Evolutionary conservation across 2,329 filamentous ascomycete genomes (phyloP).

Genomic region (Scytalidium sp.): DNA sequence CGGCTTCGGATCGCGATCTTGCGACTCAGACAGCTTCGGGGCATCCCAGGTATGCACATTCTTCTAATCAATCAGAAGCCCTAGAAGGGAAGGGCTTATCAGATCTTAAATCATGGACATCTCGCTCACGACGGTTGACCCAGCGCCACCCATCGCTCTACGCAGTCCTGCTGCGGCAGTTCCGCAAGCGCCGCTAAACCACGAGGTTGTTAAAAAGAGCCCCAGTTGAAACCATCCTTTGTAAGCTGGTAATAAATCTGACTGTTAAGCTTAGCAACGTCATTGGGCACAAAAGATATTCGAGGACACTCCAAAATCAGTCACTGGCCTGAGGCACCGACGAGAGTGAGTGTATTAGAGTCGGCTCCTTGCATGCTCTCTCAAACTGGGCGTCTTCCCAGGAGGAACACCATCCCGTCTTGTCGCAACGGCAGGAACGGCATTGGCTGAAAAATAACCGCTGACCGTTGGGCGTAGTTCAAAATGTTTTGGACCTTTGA

Average conservation of each 20-base stretch:
- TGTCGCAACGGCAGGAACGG: too few relatives aligned
- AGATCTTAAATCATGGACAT: constrained; percentile 9
- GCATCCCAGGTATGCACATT: constrained; percentile 38
- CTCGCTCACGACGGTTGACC: constrained; percentile 15
- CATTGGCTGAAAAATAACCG: too few relatives aligned
- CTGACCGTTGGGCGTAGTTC: constrained; percentile 40
- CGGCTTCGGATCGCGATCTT: constrained; percentile 45
- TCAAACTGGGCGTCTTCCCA: constrained; percentile 5
- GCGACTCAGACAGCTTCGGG: constrained; percentile 48
- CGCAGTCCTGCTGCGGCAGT: constrained; percentile 15
- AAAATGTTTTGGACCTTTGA: constrained; percentile 42
- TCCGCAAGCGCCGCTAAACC: constrained; percentile 14
- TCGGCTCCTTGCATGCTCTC: too few relatives aligned
- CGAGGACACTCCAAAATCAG: constrained; percentile 45
- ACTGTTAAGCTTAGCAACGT: constrained; percentile 34
- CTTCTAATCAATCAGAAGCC: not conserved
- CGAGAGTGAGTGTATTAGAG: constrained; percentile 34
- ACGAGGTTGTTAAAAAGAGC: constrained; percentile 23
- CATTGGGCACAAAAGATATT: constrained; percentile 64
- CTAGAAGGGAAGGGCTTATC: not conserved
- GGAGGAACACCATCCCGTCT: too few relatives aligned
- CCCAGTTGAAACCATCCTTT: constrained; percentile 1
- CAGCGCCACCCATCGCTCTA: constrained; percentile 17
- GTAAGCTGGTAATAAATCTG: constrained; percentile 7
- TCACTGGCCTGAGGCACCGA: constrained; percentile 45